Percentiles rank a stretch among this genome's conserved stretches.
Conservation (phyloP, 805 yeast species). For the Dipodascopsis uninucleata region DNA sequence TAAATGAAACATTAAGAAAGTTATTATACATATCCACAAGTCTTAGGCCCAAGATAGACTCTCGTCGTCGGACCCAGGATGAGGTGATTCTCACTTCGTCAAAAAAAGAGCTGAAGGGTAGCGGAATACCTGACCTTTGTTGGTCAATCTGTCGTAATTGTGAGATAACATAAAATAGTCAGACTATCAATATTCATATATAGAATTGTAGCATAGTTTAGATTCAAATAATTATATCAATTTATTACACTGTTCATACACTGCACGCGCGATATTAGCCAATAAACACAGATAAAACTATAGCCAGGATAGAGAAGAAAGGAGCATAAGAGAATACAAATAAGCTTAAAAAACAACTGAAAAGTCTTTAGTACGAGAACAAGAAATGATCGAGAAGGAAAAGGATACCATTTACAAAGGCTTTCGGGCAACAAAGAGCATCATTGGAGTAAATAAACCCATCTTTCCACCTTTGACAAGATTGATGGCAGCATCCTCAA, state of each 20-base stretch:
- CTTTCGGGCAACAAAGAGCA: constrained; percentile 84
- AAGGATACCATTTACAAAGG: constrained; percentile 42
- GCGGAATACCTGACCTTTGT: constrained; percentile 9
- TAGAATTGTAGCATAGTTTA: too few relatives aligned
- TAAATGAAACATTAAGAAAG: background rate
- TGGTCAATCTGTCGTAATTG: constrained; percentile 5
- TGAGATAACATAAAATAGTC: too few relatives aligned
- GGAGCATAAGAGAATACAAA: background rate
- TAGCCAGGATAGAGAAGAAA: background rate
- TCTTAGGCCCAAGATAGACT: background rate
- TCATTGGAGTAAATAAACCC: constrained; percentile 95
- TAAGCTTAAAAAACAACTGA: background rate
- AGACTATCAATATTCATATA: background rate
- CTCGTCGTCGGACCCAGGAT: background rate
- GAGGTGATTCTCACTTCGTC: constrained; percentile 9
- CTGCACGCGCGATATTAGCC: background rate
- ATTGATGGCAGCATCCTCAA: constrained; percentile 96
- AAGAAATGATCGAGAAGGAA: background rate
- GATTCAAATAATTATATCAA: too few relatives aligned
- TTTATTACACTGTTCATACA: too few relatives aligned
- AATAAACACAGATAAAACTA: background rate
- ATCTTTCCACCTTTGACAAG: constrained; percentile 89
- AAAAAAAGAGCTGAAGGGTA: background rate
- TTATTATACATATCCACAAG: background rate
- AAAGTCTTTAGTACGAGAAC: background rate